Conservation (phyloP, 2,329 filamentous ascomycete species). For the Cytospora paraplurivora region DNA sequence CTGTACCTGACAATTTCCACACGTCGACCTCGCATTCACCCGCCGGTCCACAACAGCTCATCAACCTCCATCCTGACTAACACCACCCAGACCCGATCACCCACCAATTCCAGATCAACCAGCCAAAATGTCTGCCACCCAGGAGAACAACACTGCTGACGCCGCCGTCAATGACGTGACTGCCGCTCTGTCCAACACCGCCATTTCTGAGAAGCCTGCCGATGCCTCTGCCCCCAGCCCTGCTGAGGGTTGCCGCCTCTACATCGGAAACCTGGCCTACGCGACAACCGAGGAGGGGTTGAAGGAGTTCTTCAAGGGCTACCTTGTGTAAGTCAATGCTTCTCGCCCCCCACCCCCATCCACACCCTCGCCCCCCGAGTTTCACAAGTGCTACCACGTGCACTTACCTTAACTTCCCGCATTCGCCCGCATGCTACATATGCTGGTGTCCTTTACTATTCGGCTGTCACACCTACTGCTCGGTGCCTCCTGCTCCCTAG, state of each 20-base stretch:
- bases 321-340: constrained; percentile 85
- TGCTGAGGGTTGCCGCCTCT: constrained; percentile 97
- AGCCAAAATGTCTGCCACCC: constrained; percentile 81
- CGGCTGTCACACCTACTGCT: neutral
- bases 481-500: neutral
- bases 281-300: constrained; percentile 99
- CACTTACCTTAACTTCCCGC: neutral
- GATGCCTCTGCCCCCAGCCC: constrained; percentile 95
- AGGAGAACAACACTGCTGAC: constrained; percentile 66
- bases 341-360: neutral
- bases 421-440: neutral
- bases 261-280: constrained; percentile 99
- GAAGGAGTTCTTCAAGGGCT: constrained; percentile 99
- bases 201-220: constrained; percentile 59
- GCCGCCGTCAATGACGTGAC: constrained; percentile 78
- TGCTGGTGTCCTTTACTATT: neutral
- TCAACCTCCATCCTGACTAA: constrained; percentile 42
- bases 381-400: neutral
- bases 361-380: neutral
- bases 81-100: constrained; percentile 46
- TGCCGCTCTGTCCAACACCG: constrained; percentile 71
- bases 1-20: constrained; percentile 42
- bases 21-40: constrained; percentile 44
- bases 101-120: constrained; percentile 40
- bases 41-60: constrained; percentile 36